These are phyloP conservation scores for Phytophthora brassicae DNA, from an alignment of 352 stramenopile species.

Conservation along the genomic window DNA sequence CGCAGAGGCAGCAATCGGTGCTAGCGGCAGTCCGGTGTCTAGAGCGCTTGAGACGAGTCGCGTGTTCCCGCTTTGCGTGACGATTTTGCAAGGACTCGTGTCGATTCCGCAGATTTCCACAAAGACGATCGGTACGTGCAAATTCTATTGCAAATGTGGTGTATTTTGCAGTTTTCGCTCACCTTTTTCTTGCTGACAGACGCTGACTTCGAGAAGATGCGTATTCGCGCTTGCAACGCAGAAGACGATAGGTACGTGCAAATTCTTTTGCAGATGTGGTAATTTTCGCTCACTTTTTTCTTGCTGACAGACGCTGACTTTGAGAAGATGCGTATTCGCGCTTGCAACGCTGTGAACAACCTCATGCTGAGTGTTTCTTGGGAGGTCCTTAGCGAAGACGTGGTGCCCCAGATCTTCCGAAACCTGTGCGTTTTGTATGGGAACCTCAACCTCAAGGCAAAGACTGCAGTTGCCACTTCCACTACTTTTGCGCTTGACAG, in stretches of 20 bases:
- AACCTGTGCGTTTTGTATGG: constrained; percentile 77
- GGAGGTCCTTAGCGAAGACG: constrained; percentile 52
- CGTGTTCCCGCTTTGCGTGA: constrained; percentile 56
- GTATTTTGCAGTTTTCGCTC: neutral
- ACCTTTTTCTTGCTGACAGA: constrained; percentile 30
- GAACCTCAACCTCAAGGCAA: constrained; percentile 54
- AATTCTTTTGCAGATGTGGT: neutral
- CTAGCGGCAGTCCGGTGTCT: constrained; percentile 25
- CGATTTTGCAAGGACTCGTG: constrained; percentile 78
- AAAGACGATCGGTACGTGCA: constrained; percentile 46
- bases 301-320: constrained; percentile 58
- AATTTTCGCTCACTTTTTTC: constrained; percentile 11
- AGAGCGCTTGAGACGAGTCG: constrained; percentile 47
- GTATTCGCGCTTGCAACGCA: too few species aligned
- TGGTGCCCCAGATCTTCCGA: constrained; percentile 72
- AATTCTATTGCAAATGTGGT: neutral
- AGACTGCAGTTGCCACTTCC: constrained; percentile 19
- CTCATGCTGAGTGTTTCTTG: constrained; percentile 65
- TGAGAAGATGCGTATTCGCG: constrained; percentile 78
- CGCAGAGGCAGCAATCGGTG: constrained; percentile 9
- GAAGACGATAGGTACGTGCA: constrained; percentile 47
- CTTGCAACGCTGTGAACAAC: constrained; percentile 84
- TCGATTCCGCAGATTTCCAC: constrained; percentile 60
- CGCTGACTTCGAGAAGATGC: constrained; percentile 79
- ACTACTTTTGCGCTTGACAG: constrained; percentile 42